Conservation (phyloP, 495 filamentous ascomycete genomes). For the Hyaloscypha variabilis region DNA sequence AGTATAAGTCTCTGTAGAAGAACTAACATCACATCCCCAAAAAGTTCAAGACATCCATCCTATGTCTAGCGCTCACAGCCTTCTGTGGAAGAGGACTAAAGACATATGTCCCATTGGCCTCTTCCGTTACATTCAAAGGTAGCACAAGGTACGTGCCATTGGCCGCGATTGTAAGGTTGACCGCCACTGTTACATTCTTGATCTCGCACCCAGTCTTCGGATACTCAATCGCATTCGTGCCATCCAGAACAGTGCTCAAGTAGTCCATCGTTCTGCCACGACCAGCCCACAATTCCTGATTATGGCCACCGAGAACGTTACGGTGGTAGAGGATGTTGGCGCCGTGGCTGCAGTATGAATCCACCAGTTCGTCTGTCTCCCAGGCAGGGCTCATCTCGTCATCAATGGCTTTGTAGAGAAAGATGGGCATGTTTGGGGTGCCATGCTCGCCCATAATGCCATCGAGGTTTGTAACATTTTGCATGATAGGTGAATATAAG, state of each 20-base stretch:
- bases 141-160: not conserved
- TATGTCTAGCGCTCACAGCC: not conserved
- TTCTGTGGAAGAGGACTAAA: not conserved
- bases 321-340: constrained; percentile 45
- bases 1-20: too few species aligned
- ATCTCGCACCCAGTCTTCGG: not conserved
- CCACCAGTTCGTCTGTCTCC: constrained; percentile 47
- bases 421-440: constrained; percentile 47
- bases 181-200: not conserved
- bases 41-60: not conserved
- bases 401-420: constrained; percentile 51
- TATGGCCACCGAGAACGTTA: constrained; percentile 37
- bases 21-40: too few species aligned
- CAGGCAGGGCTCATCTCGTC: constrained; percentile 46
- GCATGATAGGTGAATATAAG: constrained; percentile 29
- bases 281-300: not conserved
- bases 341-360: constrained; percentile 39
- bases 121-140: not conserved
- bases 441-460: constrained; percentile 46
- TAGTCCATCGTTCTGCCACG: constrained; percentile 1
- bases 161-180: not conserved
- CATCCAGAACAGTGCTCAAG: constrained; percentile 1
- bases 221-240: not conserved
- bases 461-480: constrained; percentile 35
- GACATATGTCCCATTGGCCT: not conserved